Evolutionary conservation across 768 basidiomycete species (phyloP), one percentile per base, ranked within the genome.

Genomic region (Termitomyces sp.): DNA sequence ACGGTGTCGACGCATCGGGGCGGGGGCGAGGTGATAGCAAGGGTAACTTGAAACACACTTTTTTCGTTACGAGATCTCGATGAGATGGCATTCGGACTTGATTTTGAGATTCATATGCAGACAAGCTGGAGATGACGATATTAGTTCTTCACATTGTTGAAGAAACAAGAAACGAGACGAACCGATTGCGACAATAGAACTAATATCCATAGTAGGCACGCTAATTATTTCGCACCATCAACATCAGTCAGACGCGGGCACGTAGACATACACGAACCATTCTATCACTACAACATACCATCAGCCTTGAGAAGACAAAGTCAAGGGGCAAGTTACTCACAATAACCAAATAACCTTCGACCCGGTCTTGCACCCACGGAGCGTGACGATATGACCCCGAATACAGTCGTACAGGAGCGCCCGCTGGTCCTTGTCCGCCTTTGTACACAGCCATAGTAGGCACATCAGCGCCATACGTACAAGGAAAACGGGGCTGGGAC

Each of bases 301-400:
- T 38, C 37, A 38, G 37, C 5, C 37, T 38, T 5, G 17, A 17
- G 1, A 38, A 7, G 6, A 17, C 37, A 17, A 17, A 38, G 15
- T 38, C 37, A 38, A 38, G 6, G 37, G 15, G 15, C 15, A 35
- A 41, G 23, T 23, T 1, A 75, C 75, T 52, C 65, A 81, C 77
- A 94, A 94, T 48, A 94, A 78, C 91, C 91, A 94, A 66, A 93
- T 92, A 65, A 93, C 89, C 67, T 91, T 91, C 1, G 91, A 92
- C 30, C 91, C 91, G 1, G 91, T 91, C 77, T 93, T 93, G 67
- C 90, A 92, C 21, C 91, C 91, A 38, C 91, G 82, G n/a, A 94
- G 76, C 30, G 91, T 93, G 47, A 93, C 91, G 61, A 93, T 91
- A 65, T 93, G 90, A 3, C 89, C 89, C 40, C 87, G 79, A 60